Evolutionary conservation across 2,329 filamentous ascomycete genomes (phyloP).

Genomic region (Xylariaceae sp.): DNA sequence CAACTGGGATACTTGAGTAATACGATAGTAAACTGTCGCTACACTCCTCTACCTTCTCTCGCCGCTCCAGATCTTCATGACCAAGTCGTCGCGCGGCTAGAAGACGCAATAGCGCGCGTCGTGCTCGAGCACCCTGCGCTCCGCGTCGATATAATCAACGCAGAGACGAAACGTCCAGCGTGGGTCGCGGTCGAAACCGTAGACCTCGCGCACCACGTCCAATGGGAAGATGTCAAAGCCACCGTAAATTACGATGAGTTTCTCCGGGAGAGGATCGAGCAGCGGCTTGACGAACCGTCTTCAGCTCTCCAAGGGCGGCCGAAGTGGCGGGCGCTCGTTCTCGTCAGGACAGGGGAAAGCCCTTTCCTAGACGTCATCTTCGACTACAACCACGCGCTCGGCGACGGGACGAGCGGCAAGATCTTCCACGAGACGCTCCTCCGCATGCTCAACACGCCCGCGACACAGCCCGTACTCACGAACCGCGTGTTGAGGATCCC

Average conservation of each 20-base stretch:
- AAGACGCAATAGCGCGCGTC: constrained; percentile 26
- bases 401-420: constrained; percentile 35
- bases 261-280: constrained; percentile 4
- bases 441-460: constrained; percentile 37
- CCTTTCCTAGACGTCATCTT: constrained; percentile 30
- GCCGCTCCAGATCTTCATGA: constrained; percentile 5
- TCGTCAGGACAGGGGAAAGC: background rate
- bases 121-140: constrained; percentile 32
- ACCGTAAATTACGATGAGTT: constrained; percentile 4
- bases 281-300: constrained; percentile 29
- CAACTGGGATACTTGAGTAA: constrained; percentile 31
- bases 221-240: constrained; percentile 27
- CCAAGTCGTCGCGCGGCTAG: constrained; percentile 16
- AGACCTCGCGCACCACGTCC: constrained; percentile 30
- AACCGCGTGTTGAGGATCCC: constrained; percentile 34
- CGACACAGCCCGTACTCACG: constrained; percentile 33
- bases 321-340: constrained; percentile 31
- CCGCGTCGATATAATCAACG: constrained; percentile 28
- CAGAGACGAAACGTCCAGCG: constrained; percentile 26
- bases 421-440: constrained; percentile 38
- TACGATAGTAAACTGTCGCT: constrained; percentile 33
- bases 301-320: constrained; percentile 21
- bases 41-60: constrained; percentile 27
- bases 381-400: constrained; percentile 31
- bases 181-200: constrained; percentile 30